These are phyloP conservation scores for Magnolia changhungtana DNA, from an alignment of 164 flowering plant species.

Conservation along the genomic window DNA sequence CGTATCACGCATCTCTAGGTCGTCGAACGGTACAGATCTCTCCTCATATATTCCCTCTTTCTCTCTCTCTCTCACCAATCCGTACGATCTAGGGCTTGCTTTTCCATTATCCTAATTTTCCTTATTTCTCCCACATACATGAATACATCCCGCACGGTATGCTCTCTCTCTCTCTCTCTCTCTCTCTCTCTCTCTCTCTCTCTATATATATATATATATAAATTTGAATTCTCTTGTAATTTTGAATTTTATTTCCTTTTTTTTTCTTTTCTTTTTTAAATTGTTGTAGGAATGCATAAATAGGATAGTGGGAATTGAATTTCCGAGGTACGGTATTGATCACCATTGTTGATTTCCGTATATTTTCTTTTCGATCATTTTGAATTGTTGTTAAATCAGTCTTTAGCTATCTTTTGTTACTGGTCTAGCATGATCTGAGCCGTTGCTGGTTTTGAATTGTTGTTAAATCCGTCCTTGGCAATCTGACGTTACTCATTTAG, in stretches of 20 bases:
- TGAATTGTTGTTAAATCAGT: neutral
- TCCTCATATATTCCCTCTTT: neutral
- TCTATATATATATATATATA: neutral
- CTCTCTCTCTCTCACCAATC: neutral
- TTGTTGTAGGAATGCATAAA: conserved; percentile 38
- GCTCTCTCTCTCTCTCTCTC: neutral
- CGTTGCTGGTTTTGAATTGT: neutral
- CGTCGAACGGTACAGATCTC: conserved; percentile 63
- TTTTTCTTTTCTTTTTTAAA: neutral
- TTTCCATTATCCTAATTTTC: neutral
- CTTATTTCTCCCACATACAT: no score
- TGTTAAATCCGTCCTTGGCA: neutral
- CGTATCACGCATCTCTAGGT: conserved; percentile 76
- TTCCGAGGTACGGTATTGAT: conserved; percentile 50
- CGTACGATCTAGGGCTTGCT: neutral
- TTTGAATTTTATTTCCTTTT: neutral
- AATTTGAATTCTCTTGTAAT: neutral
- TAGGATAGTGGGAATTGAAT: conserved; percentile 61
- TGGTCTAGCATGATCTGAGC: neutral
- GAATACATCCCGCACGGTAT: conserved; percentile 32
- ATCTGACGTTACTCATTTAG: neutral
- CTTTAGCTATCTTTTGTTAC: neutral
- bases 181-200: neutral
- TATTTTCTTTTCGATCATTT: neutral
- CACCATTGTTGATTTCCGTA: neutral